A percentile compares a stretch with the other conserved stretches of the same genome.
Evolutionary conservation across 179 eudicot genomes (phyloP).

Genomic region (Vitellaria paradoxa): DNA sequence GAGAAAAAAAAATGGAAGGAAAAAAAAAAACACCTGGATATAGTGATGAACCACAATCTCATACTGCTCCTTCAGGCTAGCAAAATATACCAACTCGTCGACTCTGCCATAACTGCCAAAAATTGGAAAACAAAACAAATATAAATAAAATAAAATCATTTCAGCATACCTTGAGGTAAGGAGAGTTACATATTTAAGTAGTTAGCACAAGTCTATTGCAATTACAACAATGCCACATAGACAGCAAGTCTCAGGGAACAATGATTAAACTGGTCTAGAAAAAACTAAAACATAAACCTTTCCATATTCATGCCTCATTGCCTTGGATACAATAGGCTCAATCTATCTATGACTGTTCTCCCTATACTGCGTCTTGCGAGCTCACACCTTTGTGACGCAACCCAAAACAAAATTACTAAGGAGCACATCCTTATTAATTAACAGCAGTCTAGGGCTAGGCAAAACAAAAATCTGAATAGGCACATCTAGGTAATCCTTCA

Average conservation of each 20-base stretch:
- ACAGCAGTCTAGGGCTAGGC: no score
- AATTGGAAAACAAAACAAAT: neutral
- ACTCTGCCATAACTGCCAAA: slow-evolving; percentile 89
- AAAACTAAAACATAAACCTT: neutral
- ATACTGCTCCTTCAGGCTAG: slow-evolving; percentile 85
- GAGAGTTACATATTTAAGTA: neutral
- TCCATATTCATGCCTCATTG: neutral
- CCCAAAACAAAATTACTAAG: no score
- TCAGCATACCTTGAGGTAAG: neutral
- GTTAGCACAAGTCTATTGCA: neutral
- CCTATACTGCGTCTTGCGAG: no score
- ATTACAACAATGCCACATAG: neutral
- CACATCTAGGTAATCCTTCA: no score
- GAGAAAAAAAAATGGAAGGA: slow-evolving; percentile 5
- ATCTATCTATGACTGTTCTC: neutral
- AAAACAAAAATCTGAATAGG: no score
- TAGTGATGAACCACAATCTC: slow-evolving; percentile 90
- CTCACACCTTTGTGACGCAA: no score
- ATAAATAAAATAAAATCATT: neutral
- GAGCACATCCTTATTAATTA: no score
- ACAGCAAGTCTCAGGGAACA: neutral
- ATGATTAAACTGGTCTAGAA: neutral
- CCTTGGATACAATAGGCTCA: neutral
- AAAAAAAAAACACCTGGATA: slow-evolving; percentile 66
- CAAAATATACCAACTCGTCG: slow-evolving; percentile 93